Base-by-base conservation (phyloP, 495 filamentous ascomycete species). In the Annulohypoxylon bovei region DNA sequence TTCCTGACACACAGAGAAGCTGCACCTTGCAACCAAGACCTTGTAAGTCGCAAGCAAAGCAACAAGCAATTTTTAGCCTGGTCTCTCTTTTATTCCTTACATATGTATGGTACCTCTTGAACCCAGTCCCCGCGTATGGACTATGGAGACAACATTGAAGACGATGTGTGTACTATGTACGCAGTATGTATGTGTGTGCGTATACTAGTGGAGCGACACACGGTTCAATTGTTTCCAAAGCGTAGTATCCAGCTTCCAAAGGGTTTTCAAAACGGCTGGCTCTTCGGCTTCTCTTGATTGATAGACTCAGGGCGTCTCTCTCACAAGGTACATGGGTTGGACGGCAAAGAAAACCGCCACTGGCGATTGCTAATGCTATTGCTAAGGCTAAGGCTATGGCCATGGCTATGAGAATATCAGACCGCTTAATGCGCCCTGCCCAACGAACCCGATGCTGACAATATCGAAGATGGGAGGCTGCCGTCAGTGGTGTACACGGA, bases 31-130 rank as follows among this genome's bases (percentile, higher is more conserved):
- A 53, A 58, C 59, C 40, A 63, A 63, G 49, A 57, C 58, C 52
- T 42, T 68, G 58, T 62, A 58, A 68, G 58, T 68, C 50, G 58
- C 66, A 63, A 67, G 58, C 58, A 63, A 61, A 66, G 65, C 50
- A 68, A 49, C 58, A 68, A 57, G 57, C 52, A 69, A 52, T 56
- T 63, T 56, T 63, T 33, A 28, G 27, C 49, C 49, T 53, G 49
- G 49, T 53, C 49, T 53, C 47, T 28, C 49, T 55, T 27, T 60
- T 55, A 37, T 49, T 47, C 50, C 52, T 61, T 61, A 28, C 47
- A 20, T 37, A 40, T 42, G 39, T 42, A 42, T 18, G 39, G 39
- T 42, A 18, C 39, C 39, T 42, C 39, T 42, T 61, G 7, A 61
- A 68, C 65, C 65, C n/a, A 18, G 39, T 20, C 39, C 44, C 58